Percentiles rank a stretch among this genome's conserved stretches.
Conservation (phyloP, 495 filamentous ascomycete genomes). For the Darksidea phi region DNA sequence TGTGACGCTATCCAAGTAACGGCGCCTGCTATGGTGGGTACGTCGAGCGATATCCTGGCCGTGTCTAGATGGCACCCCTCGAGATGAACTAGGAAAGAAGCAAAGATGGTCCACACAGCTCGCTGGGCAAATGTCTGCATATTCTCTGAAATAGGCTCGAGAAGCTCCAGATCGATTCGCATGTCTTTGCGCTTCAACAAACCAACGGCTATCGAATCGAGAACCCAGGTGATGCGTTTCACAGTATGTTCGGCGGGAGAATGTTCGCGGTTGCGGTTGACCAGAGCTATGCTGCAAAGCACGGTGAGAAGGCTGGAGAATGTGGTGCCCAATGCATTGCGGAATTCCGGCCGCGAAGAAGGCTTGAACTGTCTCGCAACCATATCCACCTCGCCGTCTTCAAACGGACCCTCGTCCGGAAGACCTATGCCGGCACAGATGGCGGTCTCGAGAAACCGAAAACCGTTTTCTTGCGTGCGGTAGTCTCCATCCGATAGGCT, state of each 20-base stretch:
- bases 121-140: conserved; percentile 15
- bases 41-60: conserved; percentile 3
- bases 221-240: conserved; percentile 14
- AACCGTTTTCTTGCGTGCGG: conserved; percentile 11
- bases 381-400: conserved; percentile 3
- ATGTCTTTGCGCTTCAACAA: conserved; percentile 15
- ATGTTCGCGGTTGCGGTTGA: not conserved
- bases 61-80: conserved; percentile 11
- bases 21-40: not conserved
- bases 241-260: not conserved
- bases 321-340: conserved; percentile 32
- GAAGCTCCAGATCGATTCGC: conserved; percentile 6
- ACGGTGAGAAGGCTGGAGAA: conserved; percentile 31
- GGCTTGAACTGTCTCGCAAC: conserved; percentile 10
- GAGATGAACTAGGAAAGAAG: conserved; percentile 19
- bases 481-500: conserved; percentile 22
- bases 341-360: conserved; percentile 19
- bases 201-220: conserved; percentile 23
- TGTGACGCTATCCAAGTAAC: conserved; percentile 14
- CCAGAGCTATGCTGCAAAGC: conserved; percentile 21
- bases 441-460: conserved; percentile 23
- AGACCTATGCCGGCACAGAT: conserved; percentile 22
- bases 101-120: conserved; percentile 21
- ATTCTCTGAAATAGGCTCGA: conserved; percentile 10
- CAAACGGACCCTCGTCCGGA: conserved; percentile 8